phyloP scores from a whole-genome alignment of 805 yeast genomes.

The Saccharomyces eubayanus region DNA sequence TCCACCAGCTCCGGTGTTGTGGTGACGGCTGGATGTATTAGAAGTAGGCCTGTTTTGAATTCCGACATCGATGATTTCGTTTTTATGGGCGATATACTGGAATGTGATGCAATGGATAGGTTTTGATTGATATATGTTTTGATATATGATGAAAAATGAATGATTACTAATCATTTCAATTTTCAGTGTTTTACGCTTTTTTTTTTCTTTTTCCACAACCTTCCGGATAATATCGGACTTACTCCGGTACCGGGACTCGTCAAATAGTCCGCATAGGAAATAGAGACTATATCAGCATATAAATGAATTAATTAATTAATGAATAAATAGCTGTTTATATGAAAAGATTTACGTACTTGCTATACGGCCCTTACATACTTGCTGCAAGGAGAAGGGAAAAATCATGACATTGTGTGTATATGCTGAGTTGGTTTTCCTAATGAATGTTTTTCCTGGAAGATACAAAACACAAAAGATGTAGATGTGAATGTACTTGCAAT shows the following conservation, averaged over 20 bases:
- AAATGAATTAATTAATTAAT: background rate
- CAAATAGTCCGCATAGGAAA: background rate
- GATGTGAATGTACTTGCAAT: background rate
- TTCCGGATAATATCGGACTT: slow-evolving; percentile 1
- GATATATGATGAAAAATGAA: background rate
- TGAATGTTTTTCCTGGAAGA: background rate
- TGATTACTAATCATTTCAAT: slow-evolving; percentile 1
- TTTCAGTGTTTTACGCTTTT: background rate
- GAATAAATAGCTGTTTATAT: background rate
- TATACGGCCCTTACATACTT: background rate
- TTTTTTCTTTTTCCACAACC: background rate
- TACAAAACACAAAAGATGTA: background rate
- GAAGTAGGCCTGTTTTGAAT: slow-evolving; percentile 31
- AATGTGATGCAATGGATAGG: background rate
- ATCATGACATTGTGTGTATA: background rate
- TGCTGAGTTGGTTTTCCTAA: background rate
- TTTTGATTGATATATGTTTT: background rate
- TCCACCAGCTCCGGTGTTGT: slow-evolving; percentile 44
- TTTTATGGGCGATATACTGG: background rate
- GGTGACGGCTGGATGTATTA: slow-evolving; percentile 62
- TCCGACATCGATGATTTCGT: slow-evolving; percentile 2
- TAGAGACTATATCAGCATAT: background rate
- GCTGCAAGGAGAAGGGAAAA: background rate
- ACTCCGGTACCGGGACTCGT: background rate
- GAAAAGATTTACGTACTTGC: background rate